Percentiles rank a stretch among this genome's conserved stretches.
These are phyloP conservation scores for Mycosphaerella arachidis DNA, from an alignment of 2,329 filamentous ascomycete species.

Conservation along the genomic window DNA sequence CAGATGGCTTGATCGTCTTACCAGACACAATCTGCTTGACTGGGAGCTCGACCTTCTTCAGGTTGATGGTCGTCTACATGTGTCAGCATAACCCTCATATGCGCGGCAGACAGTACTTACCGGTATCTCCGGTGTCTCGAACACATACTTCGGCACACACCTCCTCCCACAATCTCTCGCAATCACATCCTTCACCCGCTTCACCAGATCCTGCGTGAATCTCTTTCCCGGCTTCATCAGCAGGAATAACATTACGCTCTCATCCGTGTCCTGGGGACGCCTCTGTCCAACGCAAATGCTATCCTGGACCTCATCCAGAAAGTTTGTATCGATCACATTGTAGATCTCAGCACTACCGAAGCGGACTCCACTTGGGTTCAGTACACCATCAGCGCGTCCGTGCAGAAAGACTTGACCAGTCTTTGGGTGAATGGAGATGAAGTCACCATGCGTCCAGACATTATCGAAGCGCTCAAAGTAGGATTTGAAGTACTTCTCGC, in stretches of 20 bases:
- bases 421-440: conserved; percentile 63
- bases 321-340: conserved; percentile 63
- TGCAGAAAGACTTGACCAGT: conserved; percentile 64
- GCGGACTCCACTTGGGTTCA: conserved; percentile 73
- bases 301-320: conserved; percentile 60
- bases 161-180: conserved; percentile 62
- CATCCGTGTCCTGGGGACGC: conserved; percentile 55
- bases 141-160: conserved; percentile 74
- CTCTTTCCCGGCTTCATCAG: conserved; percentile 59
- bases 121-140: conserved; percentile 76
- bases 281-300: conserved; percentile 77
- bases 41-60: conserved; percentile 80
- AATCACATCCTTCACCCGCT: conserved; percentile 61
- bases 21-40: conserved; percentile 82
- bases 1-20: conserved; percentile 66
- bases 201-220: conserved; percentile 54
- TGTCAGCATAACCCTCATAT: neutral
- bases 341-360: conserved; percentile 82
- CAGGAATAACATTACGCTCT: conserved; percentile 57
- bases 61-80: conserved; percentile 67
- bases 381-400: conserved; percentile 69
- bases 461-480: conserved; percentile 48
- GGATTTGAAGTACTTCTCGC: conserved; percentile 42
- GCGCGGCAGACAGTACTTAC: conserved; percentile 45
- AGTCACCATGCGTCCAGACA: conserved; percentile 82